Evolutionary conservation across 2,329 filamentous ascomycete genomes (phyloP).

Genomic region (Periconia macrospinosa): DNA sequence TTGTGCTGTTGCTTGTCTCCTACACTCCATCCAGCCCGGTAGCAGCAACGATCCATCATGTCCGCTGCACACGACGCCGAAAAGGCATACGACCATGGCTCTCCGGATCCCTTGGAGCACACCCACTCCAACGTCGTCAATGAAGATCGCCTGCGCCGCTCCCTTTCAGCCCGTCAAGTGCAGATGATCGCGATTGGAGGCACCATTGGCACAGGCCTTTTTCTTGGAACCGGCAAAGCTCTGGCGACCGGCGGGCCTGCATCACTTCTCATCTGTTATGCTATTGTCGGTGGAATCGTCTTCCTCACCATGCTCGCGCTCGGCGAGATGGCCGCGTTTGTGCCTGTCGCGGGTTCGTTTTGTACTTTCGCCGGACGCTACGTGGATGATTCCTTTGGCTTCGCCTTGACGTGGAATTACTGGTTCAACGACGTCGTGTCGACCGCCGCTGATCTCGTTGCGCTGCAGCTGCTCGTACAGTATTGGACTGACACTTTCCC

Average conservation of each 20-base stretch:
- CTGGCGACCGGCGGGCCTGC: slow-evolving; percentile 50
- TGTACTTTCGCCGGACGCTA: slow-evolving; percentile 41
- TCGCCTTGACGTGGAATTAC: slow-evolving; percentile 35
- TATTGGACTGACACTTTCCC: slow-evolving; percentile 42
- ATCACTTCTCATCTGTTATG: slow-evolving; percentile 40
- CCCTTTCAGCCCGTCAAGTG: slow-evolving; percentile 51
- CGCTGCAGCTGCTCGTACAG: slow-evolving; percentile 35
- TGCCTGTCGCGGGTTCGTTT: slow-evolving; percentile 38
- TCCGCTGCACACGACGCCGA: not conserved
- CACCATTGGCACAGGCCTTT: slow-evolving; percentile 63
- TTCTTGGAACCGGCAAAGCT: slow-evolving; percentile 60
- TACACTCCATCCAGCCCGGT: not conserved
- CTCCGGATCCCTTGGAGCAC: not conserved
- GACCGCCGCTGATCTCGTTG: slow-evolving; percentile 39
- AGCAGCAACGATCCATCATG: not conserved
- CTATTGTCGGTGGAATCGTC: slow-evolving; percentile 35
- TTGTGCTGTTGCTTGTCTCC: not conserved
- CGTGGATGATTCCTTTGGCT: slow-evolving; percentile 64
- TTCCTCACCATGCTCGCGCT: slow-evolving; percentile 41
- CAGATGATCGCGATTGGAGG: slow-evolving; percentile 66
- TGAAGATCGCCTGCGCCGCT: slow-evolving; percentile 27
- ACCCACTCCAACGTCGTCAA: slow-evolving; percentile 16
- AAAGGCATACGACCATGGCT: slow-evolving; percentile 1
- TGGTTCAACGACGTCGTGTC: slow-evolving; percentile 36
- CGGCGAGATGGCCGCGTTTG: slow-evolving; percentile 42